Evolutionary conservation across 2,329 filamentous ascomycete genomes (phyloP).

Genomic region (Epichloe gansuensis): DNA sequence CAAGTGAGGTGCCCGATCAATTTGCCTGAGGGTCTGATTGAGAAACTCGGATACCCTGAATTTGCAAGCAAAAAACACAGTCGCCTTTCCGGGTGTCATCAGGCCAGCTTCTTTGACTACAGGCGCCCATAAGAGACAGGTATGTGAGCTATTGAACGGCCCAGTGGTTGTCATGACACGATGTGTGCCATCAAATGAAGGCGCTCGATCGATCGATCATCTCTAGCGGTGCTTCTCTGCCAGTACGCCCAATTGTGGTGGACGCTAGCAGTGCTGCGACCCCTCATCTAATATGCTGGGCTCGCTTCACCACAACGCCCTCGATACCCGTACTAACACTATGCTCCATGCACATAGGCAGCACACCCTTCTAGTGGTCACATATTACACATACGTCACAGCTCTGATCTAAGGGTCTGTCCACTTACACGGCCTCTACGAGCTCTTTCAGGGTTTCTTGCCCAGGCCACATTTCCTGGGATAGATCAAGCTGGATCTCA

Average conservation of each 20-base stretch:
- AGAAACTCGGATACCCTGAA: not conserved
- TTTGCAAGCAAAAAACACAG: not conserved
- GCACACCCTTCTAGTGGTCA: not conserved
- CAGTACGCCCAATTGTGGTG: not conserved
- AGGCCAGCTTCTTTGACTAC: not conserved
- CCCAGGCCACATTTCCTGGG: not conserved
- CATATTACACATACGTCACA: slow-evolving; percentile 3
- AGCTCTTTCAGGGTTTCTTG: not conserved
- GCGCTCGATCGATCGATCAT: slow-evolving; percentile 4
- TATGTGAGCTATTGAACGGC: not conserved
- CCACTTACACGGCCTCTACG: not conserved
- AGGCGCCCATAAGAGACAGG: not conserved
- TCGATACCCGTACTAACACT: not conserved
- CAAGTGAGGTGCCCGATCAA: not conserved
- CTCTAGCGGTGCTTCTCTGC: not conserved
- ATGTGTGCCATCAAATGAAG: not conserved
- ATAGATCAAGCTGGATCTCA: not conserved
- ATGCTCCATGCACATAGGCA: not conserved
- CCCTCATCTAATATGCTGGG: not conserved
- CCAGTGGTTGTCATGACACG: not conserved
- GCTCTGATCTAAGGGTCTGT: not conserved
- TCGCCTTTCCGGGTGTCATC: not conserved
- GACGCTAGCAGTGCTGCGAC: not conserved
- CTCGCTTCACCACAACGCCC: not conserved
- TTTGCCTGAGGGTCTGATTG: not conserved